phyloP scores from a whole-genome alignment of 2,329 filamentous ascomycete species.

The Periconia digitata region DNA sequence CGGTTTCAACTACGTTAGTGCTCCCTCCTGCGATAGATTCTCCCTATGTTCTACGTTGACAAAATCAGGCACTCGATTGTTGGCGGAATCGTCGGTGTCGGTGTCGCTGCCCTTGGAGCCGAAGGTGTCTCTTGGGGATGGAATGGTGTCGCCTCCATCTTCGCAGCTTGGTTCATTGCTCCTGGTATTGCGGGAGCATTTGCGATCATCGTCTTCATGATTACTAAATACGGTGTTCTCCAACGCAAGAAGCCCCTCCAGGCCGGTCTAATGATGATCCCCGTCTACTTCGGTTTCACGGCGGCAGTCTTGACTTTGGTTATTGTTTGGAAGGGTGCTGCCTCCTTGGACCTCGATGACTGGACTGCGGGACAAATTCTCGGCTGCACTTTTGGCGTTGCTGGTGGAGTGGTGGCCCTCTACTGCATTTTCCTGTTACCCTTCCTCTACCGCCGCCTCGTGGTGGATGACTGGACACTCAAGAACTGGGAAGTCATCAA shows the following conservation, averaged over 20 bases:
- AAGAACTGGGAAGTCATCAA: slow-evolving; percentile 56
- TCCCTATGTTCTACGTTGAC: background rate
- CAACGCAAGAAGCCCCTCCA: slow-evolving; percentile 56
- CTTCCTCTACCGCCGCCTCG: slow-evolving; percentile 60
- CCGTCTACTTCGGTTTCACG: slow-evolving; percentile 61
- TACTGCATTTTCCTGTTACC: slow-evolving; percentile 59
- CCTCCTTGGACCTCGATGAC: slow-evolving; percentile 50
- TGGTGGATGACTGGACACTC: slow-evolving; percentile 64
- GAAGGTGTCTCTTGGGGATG: slow-evolving; percentile 59
- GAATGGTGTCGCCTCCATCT: slow-evolving; percentile 58
- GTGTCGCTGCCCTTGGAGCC: slow-evolving; percentile 55
- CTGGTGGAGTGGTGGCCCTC: slow-evolving; percentile 54
- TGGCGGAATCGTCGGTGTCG: slow-evolving; percentile 48
- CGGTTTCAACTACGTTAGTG: slow-evolving; percentile 53
- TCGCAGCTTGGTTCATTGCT: slow-evolving; percentile 63
- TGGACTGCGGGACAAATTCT: slow-evolving; percentile 48
- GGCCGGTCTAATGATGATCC: slow-evolving; percentile 56
- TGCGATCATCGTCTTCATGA: slow-evolving; percentile 56
- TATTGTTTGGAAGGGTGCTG: slow-evolving; percentile 50
- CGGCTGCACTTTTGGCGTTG: slow-evolving; percentile 58
- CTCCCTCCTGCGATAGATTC: background rate
- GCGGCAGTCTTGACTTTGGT: slow-evolving; percentile 53
- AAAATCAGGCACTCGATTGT: slow-evolving; percentile 43
- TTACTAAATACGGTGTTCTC: slow-evolving; percentile 61
- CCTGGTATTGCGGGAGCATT: slow-evolving; percentile 59